A percentile compares a stretch with the other conserved stretches of the same genome.
These are phyloP conservation scores for Cenchrus purpureus DNA, from an alignment of 176 grass and related monocot genomes.

Conservation along the genomic window DNA sequence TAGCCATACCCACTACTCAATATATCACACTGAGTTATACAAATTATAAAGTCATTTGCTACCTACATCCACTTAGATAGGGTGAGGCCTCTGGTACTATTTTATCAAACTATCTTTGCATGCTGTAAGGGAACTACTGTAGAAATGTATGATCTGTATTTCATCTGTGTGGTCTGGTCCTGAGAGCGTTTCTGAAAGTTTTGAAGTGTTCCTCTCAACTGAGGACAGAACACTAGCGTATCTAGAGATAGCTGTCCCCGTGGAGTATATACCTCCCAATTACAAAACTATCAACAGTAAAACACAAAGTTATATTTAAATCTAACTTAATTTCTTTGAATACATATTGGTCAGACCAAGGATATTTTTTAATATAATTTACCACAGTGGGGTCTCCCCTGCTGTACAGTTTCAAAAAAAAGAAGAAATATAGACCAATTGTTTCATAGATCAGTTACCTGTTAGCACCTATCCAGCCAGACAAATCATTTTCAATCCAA, in stretches of 20 bases:
- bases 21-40: background rate
- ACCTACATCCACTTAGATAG: background rate
- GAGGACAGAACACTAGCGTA: background rate
- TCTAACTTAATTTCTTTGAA: conserved; percentile 7
- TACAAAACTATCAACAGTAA: background rate
- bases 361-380: too few relatives aligned
- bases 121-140: background rate
- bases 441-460: conserved; percentile 50
- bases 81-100: background rate
- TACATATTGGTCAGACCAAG: background rate
- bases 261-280: background rate
- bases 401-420: too few relatives aligned
- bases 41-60: conserved; percentile 15
- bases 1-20: background rate
- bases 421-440: background rate
- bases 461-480: conserved; percentile 89
- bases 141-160: background rate
- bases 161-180: background rate
- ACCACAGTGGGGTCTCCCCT: too few relatives aligned
- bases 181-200: background rate
- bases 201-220: background rate
- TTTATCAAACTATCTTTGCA: conserved; percentile 26
- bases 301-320: background rate
- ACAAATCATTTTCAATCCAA: conserved; percentile 94
- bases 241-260: background rate